A percentile compares a stretch with the other conserved stretches of the same genome.
Conservation (phyloP, 495 filamentous ascomycete species). For the Lepidopterella palustris region DNA sequence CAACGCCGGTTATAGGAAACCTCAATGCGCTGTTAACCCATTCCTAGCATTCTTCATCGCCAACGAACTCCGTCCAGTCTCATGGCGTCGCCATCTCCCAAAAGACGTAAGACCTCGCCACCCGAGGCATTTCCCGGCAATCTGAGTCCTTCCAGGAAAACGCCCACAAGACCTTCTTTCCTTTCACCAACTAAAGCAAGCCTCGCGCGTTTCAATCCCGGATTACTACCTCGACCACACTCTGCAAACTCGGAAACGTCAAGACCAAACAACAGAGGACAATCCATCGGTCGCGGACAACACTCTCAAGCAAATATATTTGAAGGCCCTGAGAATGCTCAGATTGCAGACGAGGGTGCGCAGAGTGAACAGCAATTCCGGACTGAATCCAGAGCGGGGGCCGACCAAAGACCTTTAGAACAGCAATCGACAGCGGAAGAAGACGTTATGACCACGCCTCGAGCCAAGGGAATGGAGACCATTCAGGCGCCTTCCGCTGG, state of each 20-base stretch:
- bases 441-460: constrained; percentile 5
- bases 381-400: not conserved
- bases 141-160: constrained; percentile 12
- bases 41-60: not conserved
- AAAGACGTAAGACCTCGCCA: constrained; percentile 20
- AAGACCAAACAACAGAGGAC: constrained; percentile 7
- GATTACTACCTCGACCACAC: constrained; percentile 13
- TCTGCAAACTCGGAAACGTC: constrained; percentile 3
- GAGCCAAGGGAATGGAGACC: not conserved
- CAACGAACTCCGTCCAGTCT: not conserved
- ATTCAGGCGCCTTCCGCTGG: no score
- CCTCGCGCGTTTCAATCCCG: constrained; percentile 29
- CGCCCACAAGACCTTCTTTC: constrained; percentile 27
- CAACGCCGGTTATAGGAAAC: not conserved
- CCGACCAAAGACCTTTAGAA: not conserved
- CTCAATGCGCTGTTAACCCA: not conserved
- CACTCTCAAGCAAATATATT: constrained; percentile 13
- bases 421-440: not conserved
- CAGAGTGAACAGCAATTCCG: constrained; percentile 4
- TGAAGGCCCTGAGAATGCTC: not conserved
- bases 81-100: constrained; percentile 21
- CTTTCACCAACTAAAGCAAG: constrained; percentile 32
- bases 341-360: no score
- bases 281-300: constrained; percentile 12
- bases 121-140: constrained; percentile 7